Evolutionary conservation across 345 rosid species (phyloP).

Genomic region (Euphorbia peplus): DNA sequence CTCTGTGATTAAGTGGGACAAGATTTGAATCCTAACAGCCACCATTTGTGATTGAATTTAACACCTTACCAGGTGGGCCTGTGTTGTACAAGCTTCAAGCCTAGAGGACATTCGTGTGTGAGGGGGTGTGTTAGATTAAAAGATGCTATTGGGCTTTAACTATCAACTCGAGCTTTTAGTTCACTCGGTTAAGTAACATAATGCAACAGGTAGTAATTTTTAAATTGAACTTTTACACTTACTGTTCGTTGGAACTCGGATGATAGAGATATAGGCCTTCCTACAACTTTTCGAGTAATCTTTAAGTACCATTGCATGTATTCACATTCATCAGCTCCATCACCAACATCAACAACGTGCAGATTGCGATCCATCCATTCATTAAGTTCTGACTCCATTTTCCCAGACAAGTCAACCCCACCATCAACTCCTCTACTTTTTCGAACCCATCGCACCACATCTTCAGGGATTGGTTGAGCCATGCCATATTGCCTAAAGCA

Average conservation of each 20-base stretch:
- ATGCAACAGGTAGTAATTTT: background rate
- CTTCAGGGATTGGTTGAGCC: slow-evolving; percentile 77
- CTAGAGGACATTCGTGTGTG: too few relatives aligned
- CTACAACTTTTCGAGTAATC: slow-evolving; percentile 63
- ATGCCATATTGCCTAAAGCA: slow-evolving; percentile 80
- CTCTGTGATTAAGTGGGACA: too few relatives aligned
- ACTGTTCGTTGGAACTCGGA: slow-evolving; percentile 37
- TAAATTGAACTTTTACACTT: background rate
- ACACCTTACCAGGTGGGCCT: too few relatives aligned
- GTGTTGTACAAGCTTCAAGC: too few relatives aligned
- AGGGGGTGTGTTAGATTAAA: too few relatives aligned
- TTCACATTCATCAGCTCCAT: slow-evolving; percentile 59
- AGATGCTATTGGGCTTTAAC: too few relatives aligned
- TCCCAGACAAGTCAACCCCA: slow-evolving; percentile 84
- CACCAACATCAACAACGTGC: slow-evolving; percentile 59
- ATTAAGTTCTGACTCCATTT: slow-evolving; percentile 84
- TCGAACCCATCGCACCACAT: slow-evolving; percentile 85
- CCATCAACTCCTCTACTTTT: slow-evolving; percentile 98
- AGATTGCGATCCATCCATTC: slow-evolving; percentile 79
- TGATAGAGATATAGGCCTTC: slow-evolving; percentile 34
- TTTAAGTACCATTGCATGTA: slow-evolving; percentile 77
- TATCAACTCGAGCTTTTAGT: too few relatives aligned
- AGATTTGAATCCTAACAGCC: too few relatives aligned
- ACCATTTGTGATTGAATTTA: too few relatives aligned
- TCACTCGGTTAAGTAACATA: too few relatives aligned